Conservation (phyloP, 345 rosid species). For the Barbarea vulgaris region DNA sequence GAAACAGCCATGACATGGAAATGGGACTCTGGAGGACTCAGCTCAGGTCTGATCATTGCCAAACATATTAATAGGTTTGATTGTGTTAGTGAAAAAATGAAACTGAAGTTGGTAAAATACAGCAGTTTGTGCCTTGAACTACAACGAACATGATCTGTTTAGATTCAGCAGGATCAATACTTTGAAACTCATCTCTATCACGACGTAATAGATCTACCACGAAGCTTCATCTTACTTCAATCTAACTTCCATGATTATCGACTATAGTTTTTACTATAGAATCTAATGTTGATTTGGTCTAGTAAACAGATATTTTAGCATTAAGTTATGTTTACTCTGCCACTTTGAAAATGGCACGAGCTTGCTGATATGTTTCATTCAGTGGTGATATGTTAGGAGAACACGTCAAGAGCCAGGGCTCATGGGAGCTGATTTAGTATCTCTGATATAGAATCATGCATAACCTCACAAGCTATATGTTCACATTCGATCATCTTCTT, state of each 20-base stretch:
- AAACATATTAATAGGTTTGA: conserved; percentile 12
- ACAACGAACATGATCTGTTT: background rate
- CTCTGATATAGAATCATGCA: no score
- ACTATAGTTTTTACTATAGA: conserved; percentile 53
- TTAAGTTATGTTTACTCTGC: no score
- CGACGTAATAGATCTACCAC: no score
- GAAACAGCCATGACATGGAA: conserved; percentile 26
- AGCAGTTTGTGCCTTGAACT: background rate
- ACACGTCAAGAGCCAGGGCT: no score
- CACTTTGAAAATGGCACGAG: no score
- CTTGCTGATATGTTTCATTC: no score
- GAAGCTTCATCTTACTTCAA: conserved; percentile 10
- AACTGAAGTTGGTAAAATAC: background rate
- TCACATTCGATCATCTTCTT: no score
- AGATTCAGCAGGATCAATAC: background rate
- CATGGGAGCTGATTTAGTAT: no score
- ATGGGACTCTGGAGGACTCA: conserved; percentile 19
- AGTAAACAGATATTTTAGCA: no score
- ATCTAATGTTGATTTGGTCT: no score
- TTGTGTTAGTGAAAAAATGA: conserved; percentile 11
- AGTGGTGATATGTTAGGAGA: no score
- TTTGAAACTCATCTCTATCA: background rate
- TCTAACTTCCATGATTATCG: conserved; percentile 54
- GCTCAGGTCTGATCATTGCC: conserved; percentile 12
- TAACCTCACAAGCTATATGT: no score